Evolutionary conservation across 2,329 filamentous ascomycete genomes (phyloP).

Genomic region (Hypoxylon sp.): DNA sequence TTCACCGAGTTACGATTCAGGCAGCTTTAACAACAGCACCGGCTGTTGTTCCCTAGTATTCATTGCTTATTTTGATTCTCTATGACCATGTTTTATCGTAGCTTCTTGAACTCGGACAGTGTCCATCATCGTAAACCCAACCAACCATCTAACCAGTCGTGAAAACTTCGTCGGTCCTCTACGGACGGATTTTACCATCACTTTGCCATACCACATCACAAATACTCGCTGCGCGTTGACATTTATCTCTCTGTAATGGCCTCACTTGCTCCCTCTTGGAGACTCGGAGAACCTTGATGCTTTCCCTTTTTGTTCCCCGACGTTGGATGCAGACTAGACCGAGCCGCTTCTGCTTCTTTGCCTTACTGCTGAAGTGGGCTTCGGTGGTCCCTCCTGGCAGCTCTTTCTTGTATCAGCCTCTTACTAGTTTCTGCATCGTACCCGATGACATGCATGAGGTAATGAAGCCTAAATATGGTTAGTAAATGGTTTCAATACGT

Average conservation of each 20-base stretch:
- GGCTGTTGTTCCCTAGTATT: not conserved
- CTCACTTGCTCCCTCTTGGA: conserved; percentile 16
- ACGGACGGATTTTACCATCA: conserved; percentile 23
- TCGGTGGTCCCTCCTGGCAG: conserved; percentile 41
- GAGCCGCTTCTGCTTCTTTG: conserved; percentile 8
- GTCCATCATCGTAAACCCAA: conserved; percentile 30
- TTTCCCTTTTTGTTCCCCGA: conserved; percentile 3
- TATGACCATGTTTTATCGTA: conserved; percentile 35
- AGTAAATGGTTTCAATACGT: conserved; percentile 38
- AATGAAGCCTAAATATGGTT: conserved; percentile 61
- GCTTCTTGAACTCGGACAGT: conserved; percentile 31
- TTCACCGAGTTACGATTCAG: conserved; percentile 21
- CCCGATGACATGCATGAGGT: conserved; percentile 67
- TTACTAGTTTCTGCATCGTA: conserved; percentile 69
- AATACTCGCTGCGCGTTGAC: conserved; percentile 8
- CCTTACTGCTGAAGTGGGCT: conserved; percentile 39
- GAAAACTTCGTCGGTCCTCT: conserved; percentile 20
- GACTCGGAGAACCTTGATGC: not conserved
- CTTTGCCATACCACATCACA: conserved; percentile 31
- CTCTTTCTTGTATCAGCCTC: conserved; percentile 61
- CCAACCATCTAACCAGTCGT: conserved; percentile 33
- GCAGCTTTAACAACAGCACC: not conserved
- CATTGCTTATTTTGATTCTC: conserved; percentile 43
- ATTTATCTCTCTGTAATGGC: conserved; percentile 23
- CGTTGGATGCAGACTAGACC: not conserved